phyloP scores from a whole-genome alignment of 2,329 filamentous ascomycete species.

The Trichoderma citrinoviride region DNA sequence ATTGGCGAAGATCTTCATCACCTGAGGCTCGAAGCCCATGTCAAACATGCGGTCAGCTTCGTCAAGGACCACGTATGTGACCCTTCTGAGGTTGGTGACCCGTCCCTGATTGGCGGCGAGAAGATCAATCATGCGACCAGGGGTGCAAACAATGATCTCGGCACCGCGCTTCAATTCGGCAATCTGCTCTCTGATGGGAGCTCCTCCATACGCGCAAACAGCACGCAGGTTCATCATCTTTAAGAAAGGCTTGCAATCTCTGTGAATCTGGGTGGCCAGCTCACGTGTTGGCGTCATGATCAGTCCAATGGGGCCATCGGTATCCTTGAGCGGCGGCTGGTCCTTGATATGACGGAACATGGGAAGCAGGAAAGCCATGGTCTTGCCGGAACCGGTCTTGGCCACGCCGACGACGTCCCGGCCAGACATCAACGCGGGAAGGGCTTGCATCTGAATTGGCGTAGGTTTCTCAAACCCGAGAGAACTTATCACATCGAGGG shows the following conservation, averaged over 20 bases:
- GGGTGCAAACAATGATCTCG: slow-evolving; percentile 92
- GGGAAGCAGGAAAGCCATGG: slow-evolving; percentile 87
- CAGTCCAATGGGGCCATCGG: slow-evolving; percentile 82
- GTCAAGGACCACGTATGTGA: slow-evolving; percentile 92
- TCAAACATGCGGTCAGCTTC: slow-evolving; percentile 99
- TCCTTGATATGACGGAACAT: slow-evolving; percentile 99
- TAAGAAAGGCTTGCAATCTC: slow-evolving; percentile 90
- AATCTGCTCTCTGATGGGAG: slow-evolving; percentile 96
- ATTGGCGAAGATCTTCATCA: slow-evolving; percentile 92
- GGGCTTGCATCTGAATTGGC: slow-evolving; percentile 90
- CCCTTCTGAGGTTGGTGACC: slow-evolving; percentile 83
- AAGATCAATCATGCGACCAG: slow-evolving; percentile 92
- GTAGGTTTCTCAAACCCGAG: slow-evolving; percentile 87
- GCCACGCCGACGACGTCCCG: slow-evolving; percentile 94
- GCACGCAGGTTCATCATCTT: slow-evolving; percentile 81
- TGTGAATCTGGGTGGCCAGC: slow-evolving; percentile 87
- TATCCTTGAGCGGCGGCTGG: slow-evolving; percentile 74
- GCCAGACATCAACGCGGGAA: slow-evolving; percentile 93
- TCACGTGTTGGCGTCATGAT: slow-evolving; percentile 95
- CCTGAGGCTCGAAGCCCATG: slow-evolving; percentile 98
- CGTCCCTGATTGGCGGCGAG: slow-evolving; percentile 90
- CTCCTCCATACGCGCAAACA: slow-evolving; percentile 91
- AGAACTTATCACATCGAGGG: slow-evolving; percentile 77
- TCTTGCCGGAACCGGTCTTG: slow-evolving; percentile 97
- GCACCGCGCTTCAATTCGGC: slow-evolving; percentile 92